Evolutionary conservation across 371 early-diverging fungal genomes (phyloP).

Genomic region (Mucor circinelloides): DNA sequence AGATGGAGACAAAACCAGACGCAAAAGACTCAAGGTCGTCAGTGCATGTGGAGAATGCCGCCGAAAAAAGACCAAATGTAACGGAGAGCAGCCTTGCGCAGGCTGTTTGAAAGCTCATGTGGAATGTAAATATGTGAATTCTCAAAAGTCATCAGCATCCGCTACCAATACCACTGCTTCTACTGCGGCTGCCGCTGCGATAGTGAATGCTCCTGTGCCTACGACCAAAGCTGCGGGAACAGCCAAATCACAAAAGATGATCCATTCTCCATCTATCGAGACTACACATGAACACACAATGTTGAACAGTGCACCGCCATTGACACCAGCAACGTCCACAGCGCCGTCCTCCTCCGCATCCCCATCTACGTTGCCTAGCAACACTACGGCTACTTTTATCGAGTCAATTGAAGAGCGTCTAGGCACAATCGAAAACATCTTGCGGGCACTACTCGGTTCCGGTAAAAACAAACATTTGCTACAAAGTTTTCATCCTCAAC

Average conservation of each 20-base stretch:
- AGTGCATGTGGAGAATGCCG: slow-evolving; percentile 39
- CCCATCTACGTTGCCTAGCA: not conserved
- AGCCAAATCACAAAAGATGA: not conserved
- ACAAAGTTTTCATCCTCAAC: slow-evolving; percentile 13
- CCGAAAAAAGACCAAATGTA: slow-evolving; percentile 39
- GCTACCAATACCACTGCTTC: not conserved
- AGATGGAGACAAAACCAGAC: slow-evolving; percentile 24
- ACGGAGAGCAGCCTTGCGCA: slow-evolving; percentile 35
- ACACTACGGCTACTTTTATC: slow-evolving; percentile 15
- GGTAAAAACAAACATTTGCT: slow-evolving; percentile 23
- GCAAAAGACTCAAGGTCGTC: slow-evolving; percentile 39
- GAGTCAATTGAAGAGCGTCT: slow-evolving; percentile 32
- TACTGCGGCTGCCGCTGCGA: not conserved
- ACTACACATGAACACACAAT: slow-evolving; percentile 19
- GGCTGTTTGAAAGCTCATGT: slow-evolving; percentile 35
- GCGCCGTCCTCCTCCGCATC: not conserved
- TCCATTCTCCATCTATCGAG: not conserved
- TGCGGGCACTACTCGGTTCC: slow-evolving; percentile 24
- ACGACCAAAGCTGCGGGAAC: not conserved
- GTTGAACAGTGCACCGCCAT: not conserved
- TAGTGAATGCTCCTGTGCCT: not conserved
- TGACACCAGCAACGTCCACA: not conserved
- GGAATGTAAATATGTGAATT: slow-evolving; percentile 28
- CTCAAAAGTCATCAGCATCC: not conserved
- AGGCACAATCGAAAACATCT: slow-evolving; percentile 25